Evolutionary conservation across 257 asterid genomes (phyloP), one percentile per base, ranked within the genome.

Genomic region (Solanum neorickii): DNA sequence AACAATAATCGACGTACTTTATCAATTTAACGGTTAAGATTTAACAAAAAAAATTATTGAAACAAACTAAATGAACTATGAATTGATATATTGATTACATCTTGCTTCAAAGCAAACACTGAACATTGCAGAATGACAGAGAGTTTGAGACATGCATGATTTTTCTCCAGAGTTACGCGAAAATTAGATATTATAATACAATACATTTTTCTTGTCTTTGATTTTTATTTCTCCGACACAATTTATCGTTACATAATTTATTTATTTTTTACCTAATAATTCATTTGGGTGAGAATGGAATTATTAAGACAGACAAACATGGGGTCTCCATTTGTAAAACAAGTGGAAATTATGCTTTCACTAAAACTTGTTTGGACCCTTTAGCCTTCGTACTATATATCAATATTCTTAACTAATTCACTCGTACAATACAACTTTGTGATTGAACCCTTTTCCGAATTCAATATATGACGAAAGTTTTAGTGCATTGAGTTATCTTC

Each of bases 361-460:
- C 27, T 74, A 3, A 20, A 74, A 35, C 29, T 73, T 35, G 80
- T 35, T 35, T 20, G 80, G 46, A 73, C 80, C 27, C 46, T 9
- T 72, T 33, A 35, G 1, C 20, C 47, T 9, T 35, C 27, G 35
- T 16, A 20, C 47, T 73, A 18, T 73, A 5, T 4, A 35, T 73
- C 46, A 35, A 20, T 59, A 59, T 59, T 20, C 66, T 20, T 20
- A 56, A 18, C 25, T 25, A 20, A 20, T 59, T 59, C 7, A 37
- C 5, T 56, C 5, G 25, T 59, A 59, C 66, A 20, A 20, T 59
- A 59, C 1, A 59, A 0, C 12, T 0, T 56, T 20, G 3, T 18
- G 0, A 1, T 56, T 8, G 3, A 0, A 56, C 3, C 3, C 0
- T 59, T 56, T 20, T 59, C 0, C 1, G 5, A 59, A 59, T 7